These are phyloP conservation scores for Penicillium thymicola DNA, from an alignment of 2,329 filamentous ascomycete genomes.

Conservation along the genomic window DNA sequence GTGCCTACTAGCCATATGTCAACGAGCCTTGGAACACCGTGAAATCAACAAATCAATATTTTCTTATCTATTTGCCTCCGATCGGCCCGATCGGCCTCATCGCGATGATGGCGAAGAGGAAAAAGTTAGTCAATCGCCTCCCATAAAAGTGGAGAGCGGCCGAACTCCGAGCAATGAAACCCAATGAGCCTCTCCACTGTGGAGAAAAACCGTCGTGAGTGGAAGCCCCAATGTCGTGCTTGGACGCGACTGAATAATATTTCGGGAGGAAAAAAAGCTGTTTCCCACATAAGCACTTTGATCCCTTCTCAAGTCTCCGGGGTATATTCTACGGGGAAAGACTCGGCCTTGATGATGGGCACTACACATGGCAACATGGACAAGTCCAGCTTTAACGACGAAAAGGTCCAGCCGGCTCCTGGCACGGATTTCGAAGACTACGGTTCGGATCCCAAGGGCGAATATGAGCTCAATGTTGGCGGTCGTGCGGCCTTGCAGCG, in stretches of 20 bases:
- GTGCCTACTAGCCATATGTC: not conserved
- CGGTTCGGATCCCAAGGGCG: slow-evolving; percentile 21
- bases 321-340: not conserved
- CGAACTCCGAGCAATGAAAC: not conserved
- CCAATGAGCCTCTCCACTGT: slow-evolving; percentile 18
- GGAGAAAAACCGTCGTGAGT: slow-evolving; percentile 8
- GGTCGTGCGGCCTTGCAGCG: slow-evolving; percentile 34
- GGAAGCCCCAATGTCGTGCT: slow-evolving; percentile 19
- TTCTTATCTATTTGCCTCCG: not conserved
- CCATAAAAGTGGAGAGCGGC: slow-evolving; percentile 10
- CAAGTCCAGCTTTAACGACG: slow-evolving; percentile 14
- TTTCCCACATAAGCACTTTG: slow-evolving; percentile 1
- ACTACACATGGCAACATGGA: slow-evolving; percentile 7
- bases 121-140: slow-evolving; percentile 15
- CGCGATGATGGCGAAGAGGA: slow-evolving; percentile 1
- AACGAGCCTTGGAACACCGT: not conserved
- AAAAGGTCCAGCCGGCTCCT: slow-evolving; percentile 15
- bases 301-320: not conserved
- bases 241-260: slow-evolving; percentile 3
- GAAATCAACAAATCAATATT: not conserved
- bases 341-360: not conserved
- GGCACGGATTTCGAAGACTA: slow-evolving; percentile 7
- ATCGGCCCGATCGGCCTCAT: not conserved
- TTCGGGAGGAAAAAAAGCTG: slow-evolving; percentile 5
- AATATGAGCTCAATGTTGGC: slow-evolving; percentile 33